These are phyloP conservation scores for Exophiala bonariae DNA, from an alignment of 2,329 filamentous ascomycete genomes.

Conservation along the genomic window DNA sequence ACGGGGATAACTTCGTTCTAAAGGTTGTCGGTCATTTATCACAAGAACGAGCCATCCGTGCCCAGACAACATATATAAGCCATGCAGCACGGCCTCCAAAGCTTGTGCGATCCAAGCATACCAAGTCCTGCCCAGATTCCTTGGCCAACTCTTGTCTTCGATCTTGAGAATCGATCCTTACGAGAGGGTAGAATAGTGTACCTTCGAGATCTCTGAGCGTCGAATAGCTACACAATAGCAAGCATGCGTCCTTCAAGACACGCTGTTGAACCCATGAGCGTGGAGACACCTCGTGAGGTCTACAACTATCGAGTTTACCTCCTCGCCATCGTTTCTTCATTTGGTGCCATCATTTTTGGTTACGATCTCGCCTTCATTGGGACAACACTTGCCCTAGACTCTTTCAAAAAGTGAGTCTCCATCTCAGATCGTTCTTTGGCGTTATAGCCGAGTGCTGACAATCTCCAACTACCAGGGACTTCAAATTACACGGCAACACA, in stretches of 20 bases:
- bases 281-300: conserved; percentile 19
- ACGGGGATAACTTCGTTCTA: background rate
- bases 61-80: background rate
- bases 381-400: conserved; percentile 66
- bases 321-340: conserved; percentile 44
- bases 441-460: conserved; percentile 36
- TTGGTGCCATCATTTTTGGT: conserved; percentile 46
- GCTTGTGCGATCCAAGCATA: background rate
- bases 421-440: conserved; percentile 44
- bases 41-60: background rate
- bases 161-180: background rate
- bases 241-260: conserved; percentile 1
- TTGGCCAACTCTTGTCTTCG: background rate
- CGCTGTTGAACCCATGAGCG: background rate
- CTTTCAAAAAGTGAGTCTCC: background rate
- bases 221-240: background rate
- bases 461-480: conserved; percentile 37
- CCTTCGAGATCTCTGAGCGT: background rate
- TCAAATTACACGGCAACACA: conserved; percentile 34
- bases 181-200: background rate
- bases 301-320: conserved; percentile 47
- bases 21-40: background rate
- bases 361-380: conserved; percentile 68
- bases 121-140: background rate
- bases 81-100: background rate